A percentile compares a stretch with the other conserved stretches of the same genome.
Evolutionary conservation across 208 protist genomes (phyloP).

Genomic region (Leishmania aethiopica): DNA sequence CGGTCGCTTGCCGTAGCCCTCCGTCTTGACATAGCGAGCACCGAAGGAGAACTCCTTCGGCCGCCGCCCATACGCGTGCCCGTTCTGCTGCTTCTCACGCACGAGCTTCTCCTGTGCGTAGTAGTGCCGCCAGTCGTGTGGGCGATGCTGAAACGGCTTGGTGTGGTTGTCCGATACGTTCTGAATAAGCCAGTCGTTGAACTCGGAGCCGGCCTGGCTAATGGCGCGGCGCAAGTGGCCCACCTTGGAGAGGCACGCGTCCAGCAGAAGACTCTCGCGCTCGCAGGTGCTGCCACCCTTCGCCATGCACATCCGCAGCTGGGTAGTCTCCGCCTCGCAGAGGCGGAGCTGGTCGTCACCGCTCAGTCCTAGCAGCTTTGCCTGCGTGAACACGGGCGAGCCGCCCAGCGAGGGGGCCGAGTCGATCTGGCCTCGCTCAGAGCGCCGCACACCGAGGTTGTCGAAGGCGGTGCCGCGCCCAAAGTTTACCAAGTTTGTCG

Average conservation of each 20-base stretch:
- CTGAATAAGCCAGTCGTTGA: constrained; percentile 91
- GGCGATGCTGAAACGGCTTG: constrained; percentile 88
- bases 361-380: constrained; percentile 78
- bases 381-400: constrained; percentile 80
- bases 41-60: constrained; percentile 83
- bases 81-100: constrained; percentile 75
- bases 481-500: constrained; percentile 91
- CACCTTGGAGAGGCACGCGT: constrained; percentile 79
- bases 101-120: constrained; percentile 90
- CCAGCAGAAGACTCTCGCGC: constrained; percentile 71
- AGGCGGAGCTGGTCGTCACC: constrained; percentile 82
- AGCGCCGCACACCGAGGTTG: constrained; percentile 82
- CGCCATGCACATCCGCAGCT: constrained; percentile 88
- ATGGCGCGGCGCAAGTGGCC: constrained; percentile 80
- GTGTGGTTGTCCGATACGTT: constrained; percentile 92
- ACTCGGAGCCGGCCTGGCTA: constrained; percentile 62
- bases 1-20: constrained; percentile 83
- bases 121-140: constrained; percentile 87
- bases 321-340: constrained; percentile 85
- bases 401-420: constrained; percentile 78
- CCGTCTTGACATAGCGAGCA: constrained; percentile 83
- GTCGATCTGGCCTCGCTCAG: constrained; percentile 81
- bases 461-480: constrained; percentile 87
- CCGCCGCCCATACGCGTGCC: constrained; percentile 68
- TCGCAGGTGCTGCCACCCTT: constrained; percentile 80